Evolutionary conservation across 495 filamentous ascomycete species (phyloP).

Genomic region (Polyplosphaeria fusca): DNA sequence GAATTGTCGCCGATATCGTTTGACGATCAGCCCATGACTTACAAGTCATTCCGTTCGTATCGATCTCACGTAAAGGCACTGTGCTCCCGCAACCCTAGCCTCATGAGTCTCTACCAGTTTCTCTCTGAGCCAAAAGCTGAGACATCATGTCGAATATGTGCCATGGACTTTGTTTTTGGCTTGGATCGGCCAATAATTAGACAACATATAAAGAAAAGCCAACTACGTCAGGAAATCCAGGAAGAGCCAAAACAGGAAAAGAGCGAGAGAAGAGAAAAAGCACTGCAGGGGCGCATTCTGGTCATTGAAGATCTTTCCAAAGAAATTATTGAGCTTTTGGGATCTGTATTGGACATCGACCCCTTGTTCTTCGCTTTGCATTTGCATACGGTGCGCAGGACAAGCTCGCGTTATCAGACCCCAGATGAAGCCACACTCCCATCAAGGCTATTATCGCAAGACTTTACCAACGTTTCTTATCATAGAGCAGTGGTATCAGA

Average conservation of each 20-base stretch:
- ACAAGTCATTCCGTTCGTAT: background rate
- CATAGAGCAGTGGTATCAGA: conserved; percentile 14
- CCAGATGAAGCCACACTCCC: conserved; percentile 14
- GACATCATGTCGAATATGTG: background rate
- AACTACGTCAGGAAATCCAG: background rate
- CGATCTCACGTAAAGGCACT: conserved; percentile 1
- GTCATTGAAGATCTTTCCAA: conserved; percentile 28
- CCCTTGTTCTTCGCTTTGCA: conserved; percentile 29
- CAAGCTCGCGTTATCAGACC: background rate
- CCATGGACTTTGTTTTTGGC: conserved; percentile 10
- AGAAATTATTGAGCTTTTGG: conserved; percentile 16
- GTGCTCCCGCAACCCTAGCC: conserved; percentile 2
- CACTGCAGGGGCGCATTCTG: conserved; percentile 8
- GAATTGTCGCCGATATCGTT: too few species aligned
- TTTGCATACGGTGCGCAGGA: conserved; percentile 6
- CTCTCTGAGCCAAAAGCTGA: conserved; percentile 7
- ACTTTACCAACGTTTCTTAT: conserved; percentile 17
- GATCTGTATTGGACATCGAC: conserved; percentile 9
- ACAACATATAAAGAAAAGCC: background rate
- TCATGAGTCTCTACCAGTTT: conserved; percentile 18
- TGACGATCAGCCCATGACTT: background rate
- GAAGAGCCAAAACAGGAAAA: background rate
- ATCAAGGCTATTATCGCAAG: background rate
- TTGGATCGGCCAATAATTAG: background rate
- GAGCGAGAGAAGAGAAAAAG: background rate